phyloP scores from a whole-genome alignment of 2,329 filamentous ascomycete genomes.

The Chaetomium olivaceum region DNA sequence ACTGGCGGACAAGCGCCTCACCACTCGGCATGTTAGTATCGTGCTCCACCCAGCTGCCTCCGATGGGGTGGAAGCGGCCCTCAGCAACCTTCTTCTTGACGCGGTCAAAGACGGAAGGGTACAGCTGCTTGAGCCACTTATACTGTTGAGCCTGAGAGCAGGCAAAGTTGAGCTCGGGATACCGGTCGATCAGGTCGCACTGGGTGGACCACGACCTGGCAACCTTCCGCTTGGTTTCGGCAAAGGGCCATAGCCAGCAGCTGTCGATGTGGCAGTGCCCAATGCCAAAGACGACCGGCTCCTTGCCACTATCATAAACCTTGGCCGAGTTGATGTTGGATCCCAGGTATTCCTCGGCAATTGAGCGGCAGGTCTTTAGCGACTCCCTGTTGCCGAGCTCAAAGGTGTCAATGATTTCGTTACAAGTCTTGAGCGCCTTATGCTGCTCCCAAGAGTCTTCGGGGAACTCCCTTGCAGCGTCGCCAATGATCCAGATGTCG shows the following conservation, averaged over 20 bases:
- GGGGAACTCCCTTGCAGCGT: constrained; percentile 90
- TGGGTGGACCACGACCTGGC: constrained; percentile 96
- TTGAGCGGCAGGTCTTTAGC: constrained; percentile 75
- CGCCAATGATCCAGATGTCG: constrained; percentile 94
- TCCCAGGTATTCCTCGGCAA: constrained; percentile 82
- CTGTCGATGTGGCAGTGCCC: constrained; percentile 98
- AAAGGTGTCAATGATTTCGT: constrained; percentile 87
- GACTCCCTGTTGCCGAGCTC: constrained; percentile 77
- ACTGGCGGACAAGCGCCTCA: constrained; percentile 90
- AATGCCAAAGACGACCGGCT: constrained; percentile 80
- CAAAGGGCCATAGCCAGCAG: constrained; percentile 98
- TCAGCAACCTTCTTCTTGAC: constrained; percentile 90
- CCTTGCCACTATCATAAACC: constrained; percentile 76
- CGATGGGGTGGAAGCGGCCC: constrained; percentile 90
- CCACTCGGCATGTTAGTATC: constrained; percentile 97
- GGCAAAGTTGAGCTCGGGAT: constrained; percentile 89
- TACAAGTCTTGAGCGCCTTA: constrained; percentile 78
- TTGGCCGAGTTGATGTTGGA: constrained; percentile 76
- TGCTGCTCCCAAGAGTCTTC: constrained; percentile 86
- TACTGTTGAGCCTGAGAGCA: constrained; percentile 96
- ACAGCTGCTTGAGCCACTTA: constrained; percentile 92
- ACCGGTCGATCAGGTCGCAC: constrained; percentile 91
- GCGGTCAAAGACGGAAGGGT: constrained; percentile 84
- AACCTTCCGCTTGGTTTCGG: constrained; percentile 95
- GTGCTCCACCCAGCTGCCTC: constrained; percentile 98